Evolutionary conservation across 176 grass and related monocot species (phyloP).

Genomic region (Musa acuminata): DNA sequence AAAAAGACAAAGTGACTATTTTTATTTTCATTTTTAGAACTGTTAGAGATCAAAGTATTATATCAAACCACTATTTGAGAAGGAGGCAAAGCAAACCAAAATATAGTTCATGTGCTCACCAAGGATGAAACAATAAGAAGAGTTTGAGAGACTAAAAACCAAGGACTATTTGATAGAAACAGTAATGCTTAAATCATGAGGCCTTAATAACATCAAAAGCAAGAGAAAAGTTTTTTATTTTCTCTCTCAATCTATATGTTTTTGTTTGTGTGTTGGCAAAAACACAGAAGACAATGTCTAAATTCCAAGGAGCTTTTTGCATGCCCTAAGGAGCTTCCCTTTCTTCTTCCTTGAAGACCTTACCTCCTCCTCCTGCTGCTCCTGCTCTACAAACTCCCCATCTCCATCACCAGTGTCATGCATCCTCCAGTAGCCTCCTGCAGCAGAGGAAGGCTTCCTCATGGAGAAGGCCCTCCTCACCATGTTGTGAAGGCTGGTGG

Average conservation of each 20-base stretch:
- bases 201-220: neutral
- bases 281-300: neutral
- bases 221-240: neutral
- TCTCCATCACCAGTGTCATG: slow-evolving; percentile 35
- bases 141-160: no score
- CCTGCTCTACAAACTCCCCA: neutral
- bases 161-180: no score
- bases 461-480: slow-evolving; percentile 56
- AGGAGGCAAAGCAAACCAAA: no score
- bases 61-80: no score
- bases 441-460: slow-evolving; percentile 26
- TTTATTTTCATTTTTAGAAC: neutral
- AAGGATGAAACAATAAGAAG: no score
- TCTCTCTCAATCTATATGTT: neutral
- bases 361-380: slow-evolving; percentile 1
- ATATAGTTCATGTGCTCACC: no score
- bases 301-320: slow-evolving; percentile 35
- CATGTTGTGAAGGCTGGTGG: slow-evolving; percentile 11
- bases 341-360: slow-evolving; percentile 5
- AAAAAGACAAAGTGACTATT: neutral
- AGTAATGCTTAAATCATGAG: no score
- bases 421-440: slow-evolving; percentile 55
- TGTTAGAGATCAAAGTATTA: no score
- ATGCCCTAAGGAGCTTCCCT: slow-evolving; percentile 17
- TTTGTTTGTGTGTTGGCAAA: neutral